Evolutionary conservation across 306 rosid species (phyloP).

Genomic region (Abrus pulchellus): DNA sequence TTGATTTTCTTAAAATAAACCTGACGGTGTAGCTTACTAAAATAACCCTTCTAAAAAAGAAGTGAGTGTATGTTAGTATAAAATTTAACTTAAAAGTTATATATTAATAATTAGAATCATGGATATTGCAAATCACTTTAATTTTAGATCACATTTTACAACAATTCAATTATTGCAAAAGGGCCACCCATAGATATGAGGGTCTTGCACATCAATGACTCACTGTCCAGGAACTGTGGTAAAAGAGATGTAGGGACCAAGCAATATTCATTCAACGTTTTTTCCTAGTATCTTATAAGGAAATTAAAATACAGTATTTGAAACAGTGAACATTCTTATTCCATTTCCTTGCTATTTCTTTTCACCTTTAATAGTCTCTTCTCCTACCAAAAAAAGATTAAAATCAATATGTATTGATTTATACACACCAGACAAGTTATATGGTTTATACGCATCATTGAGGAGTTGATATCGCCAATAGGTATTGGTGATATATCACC

Average conservation of each 20-base stretch:
- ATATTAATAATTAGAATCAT: background rate
- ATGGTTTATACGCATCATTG: background rate
- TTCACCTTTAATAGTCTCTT: background rate
- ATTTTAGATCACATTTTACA: background rate
- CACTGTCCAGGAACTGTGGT: constrained; percentile 26
- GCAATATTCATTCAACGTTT: too few species aligned
- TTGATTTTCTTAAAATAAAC: too few species aligned
- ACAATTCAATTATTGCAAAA: background rate
- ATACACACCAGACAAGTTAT: background rate
- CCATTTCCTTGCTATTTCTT: constrained; percentile 1
- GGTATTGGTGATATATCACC: background rate
- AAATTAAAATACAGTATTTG: background rate
- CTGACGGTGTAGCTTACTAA: too few species aligned
- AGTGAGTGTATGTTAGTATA: too few species aligned
- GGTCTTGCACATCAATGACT: background rate
- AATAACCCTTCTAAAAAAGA: too few species aligned
- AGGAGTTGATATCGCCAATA: background rate
- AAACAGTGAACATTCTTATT: constrained; percentile 11
- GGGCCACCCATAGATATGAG: background rate
- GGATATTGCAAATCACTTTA: background rate
- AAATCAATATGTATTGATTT: background rate
- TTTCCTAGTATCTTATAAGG: background rate
- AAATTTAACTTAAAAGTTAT: background rate
- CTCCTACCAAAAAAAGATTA: background rate
- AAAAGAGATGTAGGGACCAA: background rate